These are phyloP conservation scores for Claviceps lovelessii DNA, from an alignment of 2,329 filamentous ascomycete species.

Conservation along the genomic window DNA sequence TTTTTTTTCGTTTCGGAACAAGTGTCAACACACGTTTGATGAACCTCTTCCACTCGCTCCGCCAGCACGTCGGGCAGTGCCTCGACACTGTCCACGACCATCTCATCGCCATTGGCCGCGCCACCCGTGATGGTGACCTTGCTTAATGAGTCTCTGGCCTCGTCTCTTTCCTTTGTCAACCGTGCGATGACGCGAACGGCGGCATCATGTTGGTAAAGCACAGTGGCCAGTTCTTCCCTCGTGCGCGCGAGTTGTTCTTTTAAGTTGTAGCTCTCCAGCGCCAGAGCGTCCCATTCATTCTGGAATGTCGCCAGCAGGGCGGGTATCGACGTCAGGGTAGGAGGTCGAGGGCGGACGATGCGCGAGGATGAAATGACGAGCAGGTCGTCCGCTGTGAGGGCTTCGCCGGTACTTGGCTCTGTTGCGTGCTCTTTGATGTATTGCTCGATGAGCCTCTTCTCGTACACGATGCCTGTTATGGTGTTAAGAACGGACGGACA, in stretches of 20 bases:
- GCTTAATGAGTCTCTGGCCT: constrained; percentile 77
- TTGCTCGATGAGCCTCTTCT: constrained; percentile 87
- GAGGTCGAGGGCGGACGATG: constrained; percentile 76
- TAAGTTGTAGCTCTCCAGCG: constrained; percentile 80
- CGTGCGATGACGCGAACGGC: constrained; percentile 91
- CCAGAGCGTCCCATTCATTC: constrained; percentile 93
- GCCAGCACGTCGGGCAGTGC: constrained; percentile 58
- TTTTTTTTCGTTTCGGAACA: background rate
- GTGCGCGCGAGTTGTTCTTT: constrained; percentile 82
- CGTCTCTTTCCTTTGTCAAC: constrained; percentile 79
- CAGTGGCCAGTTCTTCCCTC: constrained; percentile 81
- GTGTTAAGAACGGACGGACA: background rate
- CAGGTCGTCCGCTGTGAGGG: constrained; percentile 70
- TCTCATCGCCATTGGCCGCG: constrained; percentile 57
- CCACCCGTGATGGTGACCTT: constrained; percentile 59
- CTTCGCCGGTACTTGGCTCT: constrained; percentile 79
- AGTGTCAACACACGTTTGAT: constrained; percentile 50
- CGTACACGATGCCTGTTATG: constrained; percentile 65
- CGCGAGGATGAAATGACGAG: constrained; percentile 73
- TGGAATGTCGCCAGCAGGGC: constrained; percentile 89
- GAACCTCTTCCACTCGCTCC: constrained; percentile 63
- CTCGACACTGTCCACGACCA: constrained; percentile 73
- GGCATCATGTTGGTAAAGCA: constrained; percentile 92
- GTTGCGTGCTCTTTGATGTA: constrained; percentile 89
- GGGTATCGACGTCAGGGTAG: constrained; percentile 89